Evolutionary conservation across 1,284 basidiomycete species (phyloP).

Genomic region (Mycena citricolor): DNA sequence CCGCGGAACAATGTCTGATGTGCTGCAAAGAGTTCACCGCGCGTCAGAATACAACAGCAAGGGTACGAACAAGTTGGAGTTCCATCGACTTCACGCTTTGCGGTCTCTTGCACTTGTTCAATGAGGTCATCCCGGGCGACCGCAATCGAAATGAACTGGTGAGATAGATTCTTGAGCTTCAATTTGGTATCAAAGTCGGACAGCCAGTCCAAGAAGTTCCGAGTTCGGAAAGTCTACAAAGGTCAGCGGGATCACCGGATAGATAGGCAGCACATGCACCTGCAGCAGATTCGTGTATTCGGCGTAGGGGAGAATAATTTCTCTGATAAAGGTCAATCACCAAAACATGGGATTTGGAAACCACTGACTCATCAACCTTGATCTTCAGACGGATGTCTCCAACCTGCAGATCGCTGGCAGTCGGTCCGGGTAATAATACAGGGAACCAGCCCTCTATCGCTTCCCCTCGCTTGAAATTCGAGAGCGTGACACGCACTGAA

Average conservation of each 20-base stretch:
- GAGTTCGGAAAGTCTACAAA: slow-evolving; percentile 55
- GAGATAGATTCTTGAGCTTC: slow-evolving; percentile 59
- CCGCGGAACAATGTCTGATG: slow-evolving; percentile 75
- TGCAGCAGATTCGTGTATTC: slow-evolving; percentile 56
- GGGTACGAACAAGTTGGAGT: slow-evolving; percentile 53
- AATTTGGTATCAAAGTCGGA: slow-evolving; percentile 65
- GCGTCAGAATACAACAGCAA: slow-evolving; percentile 1
- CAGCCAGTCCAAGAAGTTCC: slow-evolving; percentile 76
- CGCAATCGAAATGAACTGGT: slow-evolving; percentile 66
- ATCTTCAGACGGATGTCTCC: slow-evolving; percentile 76
- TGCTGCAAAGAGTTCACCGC: slow-evolving; percentile 35
- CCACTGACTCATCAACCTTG: slow-evolving; percentile 71
- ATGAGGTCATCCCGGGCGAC: slow-evolving; percentile 62
- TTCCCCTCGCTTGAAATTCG: slow-evolving; percentile 72
- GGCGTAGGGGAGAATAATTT: slow-evolving; percentile 68
- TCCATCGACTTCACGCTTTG: slow-evolving; percentile 65
- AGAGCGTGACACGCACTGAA: slow-evolving; percentile 60
- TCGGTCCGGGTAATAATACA: slow-evolving; percentile 52
- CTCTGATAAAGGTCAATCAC: slow-evolving; percentile 47
- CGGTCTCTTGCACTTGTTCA: slow-evolving; percentile 65
- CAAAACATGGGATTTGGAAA: slow-evolving; percentile 10
- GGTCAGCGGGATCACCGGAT: slow-evolving; percentile 7
- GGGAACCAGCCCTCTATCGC: slow-evolving; percentile 81
- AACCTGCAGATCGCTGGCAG: slow-evolving; percentile 54
- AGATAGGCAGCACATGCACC: slow-evolving; percentile 35